Conservation (phyloP, 1,139 yeast species). For the Taphrina flavorubra region DNA sequence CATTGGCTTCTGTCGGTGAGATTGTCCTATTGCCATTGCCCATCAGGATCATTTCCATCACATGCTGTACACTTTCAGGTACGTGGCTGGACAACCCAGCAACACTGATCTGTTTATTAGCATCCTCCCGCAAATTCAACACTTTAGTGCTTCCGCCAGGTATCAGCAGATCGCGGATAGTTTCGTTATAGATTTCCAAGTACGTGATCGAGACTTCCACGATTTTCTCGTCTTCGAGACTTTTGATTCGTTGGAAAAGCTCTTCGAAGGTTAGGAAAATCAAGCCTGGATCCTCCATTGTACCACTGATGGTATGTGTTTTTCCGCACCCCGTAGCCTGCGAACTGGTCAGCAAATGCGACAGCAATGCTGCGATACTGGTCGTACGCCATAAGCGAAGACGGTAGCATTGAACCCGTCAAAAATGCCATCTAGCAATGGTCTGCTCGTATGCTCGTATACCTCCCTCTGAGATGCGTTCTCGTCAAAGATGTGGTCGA, state of each 20-base stretch:
- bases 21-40: conserved; percentile 83
- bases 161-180: conserved; percentile 70
- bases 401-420: conserved; percentile 89
- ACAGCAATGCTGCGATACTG: not conserved
- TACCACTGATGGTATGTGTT: conserved; percentile 84
- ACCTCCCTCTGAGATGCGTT: conserved; percentile 60
- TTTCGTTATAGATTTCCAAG: conserved; percentile 89
- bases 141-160: conserved; percentile 54
- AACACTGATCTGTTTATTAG: conserved; percentile 69
- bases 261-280: conserved; percentile 75
- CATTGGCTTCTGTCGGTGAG: conserved; percentile 85
- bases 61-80: conserved; percentile 55
- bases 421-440: conserved; percentile 68
- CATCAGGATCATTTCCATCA: conserved; percentile 63
- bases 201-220: conserved; percentile 68
- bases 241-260: conserved; percentile 62
- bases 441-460: conserved; percentile 65
- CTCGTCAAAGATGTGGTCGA: conserved; percentile 72
- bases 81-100: conserved; percentile 72
- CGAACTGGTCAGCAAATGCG: not conserved
- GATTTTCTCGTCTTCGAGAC: conserved; percentile 49
- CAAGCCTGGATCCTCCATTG: conserved; percentile 70
- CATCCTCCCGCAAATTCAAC: conserved; percentile 73
- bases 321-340: conserved; percentile 97
- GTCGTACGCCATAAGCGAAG: conserved; percentile 77